phyloP scores from a whole-genome alignment of 1,139 yeast genomes.

The Blastobotrys ciferrii region DNA sequence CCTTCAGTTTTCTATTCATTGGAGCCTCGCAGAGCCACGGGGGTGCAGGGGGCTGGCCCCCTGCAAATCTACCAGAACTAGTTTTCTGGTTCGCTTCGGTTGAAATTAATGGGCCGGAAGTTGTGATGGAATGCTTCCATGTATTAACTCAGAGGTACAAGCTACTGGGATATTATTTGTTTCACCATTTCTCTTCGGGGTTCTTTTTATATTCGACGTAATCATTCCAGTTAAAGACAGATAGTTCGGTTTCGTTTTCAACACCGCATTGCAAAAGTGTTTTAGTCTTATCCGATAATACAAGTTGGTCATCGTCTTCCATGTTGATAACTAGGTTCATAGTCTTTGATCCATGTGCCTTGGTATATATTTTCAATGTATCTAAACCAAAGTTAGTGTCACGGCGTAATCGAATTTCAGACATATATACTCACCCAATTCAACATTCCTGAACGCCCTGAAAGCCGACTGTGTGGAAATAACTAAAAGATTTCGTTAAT shows the following conservation, averaged over 20 bases:
- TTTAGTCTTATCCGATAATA: constrained; percentile 47
- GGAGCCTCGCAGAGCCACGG: no score
- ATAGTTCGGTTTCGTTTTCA: constrained; percentile 86
- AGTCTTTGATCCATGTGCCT: constrained; percentile 93
- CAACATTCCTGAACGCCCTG: constrained; percentile 80
- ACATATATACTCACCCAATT: constrained; percentile 17
- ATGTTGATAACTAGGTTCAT: constrained; percentile 89
- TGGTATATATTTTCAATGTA: constrained; percentile 80
- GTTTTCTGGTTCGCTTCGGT: no score
- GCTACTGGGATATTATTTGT: no score
- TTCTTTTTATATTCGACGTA: constrained; percentile 68
- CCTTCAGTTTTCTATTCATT: no score
- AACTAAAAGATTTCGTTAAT: constrained; percentile 25
- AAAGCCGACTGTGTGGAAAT: constrained; percentile 67
- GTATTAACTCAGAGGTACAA: no score
- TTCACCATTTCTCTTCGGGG: constrained; percentile 95
- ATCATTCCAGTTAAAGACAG: constrained; percentile 65
- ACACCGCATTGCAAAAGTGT: constrained; percentile 65
- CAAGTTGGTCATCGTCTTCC: constrained; percentile 77
- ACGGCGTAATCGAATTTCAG: background rate
- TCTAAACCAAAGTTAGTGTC: constrained; percentile 44
- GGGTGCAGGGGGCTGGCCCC: no score
- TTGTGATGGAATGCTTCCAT: no score
- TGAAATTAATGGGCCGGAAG: no score
- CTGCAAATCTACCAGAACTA: no score